These are phyloP conservation scores for Phlebiopsis gigantea DNA, from an alignment of 768 basidiomycete species.

Conservation along the genomic window DNA sequence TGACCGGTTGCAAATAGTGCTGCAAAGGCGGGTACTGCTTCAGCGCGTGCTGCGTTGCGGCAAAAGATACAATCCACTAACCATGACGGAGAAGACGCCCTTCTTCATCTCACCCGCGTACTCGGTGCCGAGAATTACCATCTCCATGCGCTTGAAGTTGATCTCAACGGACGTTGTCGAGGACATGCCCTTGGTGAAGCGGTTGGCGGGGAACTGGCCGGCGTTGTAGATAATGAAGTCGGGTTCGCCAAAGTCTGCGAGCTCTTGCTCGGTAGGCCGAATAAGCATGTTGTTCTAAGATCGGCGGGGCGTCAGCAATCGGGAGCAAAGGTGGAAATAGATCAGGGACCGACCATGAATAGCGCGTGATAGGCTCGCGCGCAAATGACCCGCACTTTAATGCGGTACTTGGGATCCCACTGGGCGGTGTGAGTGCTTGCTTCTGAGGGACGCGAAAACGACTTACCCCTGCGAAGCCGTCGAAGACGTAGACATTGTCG, in stretches of 20 bases:
- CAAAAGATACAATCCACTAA: conserved; percentile 24
- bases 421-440: conserved; percentile 21
- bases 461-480: conserved; percentile 85
- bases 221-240: conserved; percentile 99
- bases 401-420: conserved; percentile 99
- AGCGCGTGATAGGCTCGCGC: conserved; percentile 97
- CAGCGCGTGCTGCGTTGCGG: not conserved
- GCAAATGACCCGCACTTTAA: conserved; percentile 99
- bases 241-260: conserved; percentile 91
- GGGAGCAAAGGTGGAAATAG: not conserved
- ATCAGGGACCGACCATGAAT: conserved; percentile 78
- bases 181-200: conserved; percentile 99
- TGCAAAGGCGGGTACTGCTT: conserved; percentile 26
- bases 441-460: not conserved
- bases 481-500: conserved; percentile 97
- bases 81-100: conserved; percentile 99
- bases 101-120: conserved; percentile 99
- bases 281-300: conserved; percentile 99
- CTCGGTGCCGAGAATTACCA: conserved; percentile 99
- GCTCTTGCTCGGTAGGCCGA: conserved; percentile 92
- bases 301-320: conserved; percentile 6
- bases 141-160: conserved; percentile 99
- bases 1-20: conserved; percentile 98
- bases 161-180: conserved; percentile 98
- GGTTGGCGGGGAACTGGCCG: conserved; percentile 99